These are phyloP conservation scores for Rosa lucieae DNA, from an alignment of 306 rosid genomes.

Conservation along the genomic window DNA sequence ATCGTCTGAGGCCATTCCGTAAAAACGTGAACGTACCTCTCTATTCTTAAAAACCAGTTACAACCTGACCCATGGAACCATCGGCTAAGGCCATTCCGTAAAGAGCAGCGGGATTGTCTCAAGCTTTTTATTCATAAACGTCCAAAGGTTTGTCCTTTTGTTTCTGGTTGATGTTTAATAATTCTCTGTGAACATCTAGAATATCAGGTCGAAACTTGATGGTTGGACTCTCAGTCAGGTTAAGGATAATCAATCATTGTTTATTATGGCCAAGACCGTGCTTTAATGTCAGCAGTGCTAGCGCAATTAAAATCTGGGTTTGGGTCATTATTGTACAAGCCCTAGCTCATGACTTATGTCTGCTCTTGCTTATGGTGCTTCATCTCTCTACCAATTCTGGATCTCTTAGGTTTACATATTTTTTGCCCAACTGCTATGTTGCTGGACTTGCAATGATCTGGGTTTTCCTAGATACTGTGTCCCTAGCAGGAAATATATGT, in stretches of 20 bases:
- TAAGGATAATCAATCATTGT: neutral
- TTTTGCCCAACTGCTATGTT: constrained; percentile 1
- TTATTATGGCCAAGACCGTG: neutral
- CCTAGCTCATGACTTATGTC: neutral
- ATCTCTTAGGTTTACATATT: neutral
- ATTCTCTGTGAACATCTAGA: neutral
- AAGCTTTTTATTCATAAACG: constrained; percentile 67
- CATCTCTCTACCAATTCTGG: neutral
- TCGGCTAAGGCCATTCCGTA: constrained; percentile 56
- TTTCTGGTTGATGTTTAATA: neutral
- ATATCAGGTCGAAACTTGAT: neutral
- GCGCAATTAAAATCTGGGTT: neutral
- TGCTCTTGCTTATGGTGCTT: neutral
- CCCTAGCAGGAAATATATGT: neutral
- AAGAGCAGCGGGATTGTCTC: constrained; percentile 52
- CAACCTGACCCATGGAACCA: constrained; percentile 6
- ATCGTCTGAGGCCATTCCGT: too few relatives aligned
- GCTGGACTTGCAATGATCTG: constrained; percentile 1
- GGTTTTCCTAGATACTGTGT: neutral
- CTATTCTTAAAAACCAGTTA: constrained; percentile 67
- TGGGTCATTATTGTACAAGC: neutral
- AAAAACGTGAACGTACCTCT: too few relatives aligned
- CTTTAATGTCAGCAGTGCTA: neutral
- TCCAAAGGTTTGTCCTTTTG: constrained; percentile 57
- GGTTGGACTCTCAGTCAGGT: neutral